Evolutionary conservation across 106 monocot species (phyloP), one percentile per base, ranked within the genome.

Genomic region (Amphibolis antarctica): DNA sequence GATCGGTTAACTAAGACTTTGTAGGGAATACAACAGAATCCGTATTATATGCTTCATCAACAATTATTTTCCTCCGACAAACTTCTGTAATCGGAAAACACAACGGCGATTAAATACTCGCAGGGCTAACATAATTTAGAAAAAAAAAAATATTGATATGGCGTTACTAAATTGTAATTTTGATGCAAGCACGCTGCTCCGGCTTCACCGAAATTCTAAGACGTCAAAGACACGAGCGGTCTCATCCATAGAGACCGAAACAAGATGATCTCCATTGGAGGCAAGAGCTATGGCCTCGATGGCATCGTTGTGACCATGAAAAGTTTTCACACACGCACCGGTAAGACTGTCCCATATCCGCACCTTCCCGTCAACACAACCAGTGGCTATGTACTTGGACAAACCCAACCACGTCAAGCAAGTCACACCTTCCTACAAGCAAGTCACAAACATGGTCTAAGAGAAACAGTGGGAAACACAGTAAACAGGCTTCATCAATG

Each of bases 321-420:
- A 86, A 12, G 58, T 70, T 63, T 63, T 84, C 14, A 80, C 54
- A 26, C 89, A 96, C 25, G 65, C 63, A 4, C 96, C 96, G 5
- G 90, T 82, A 13, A 84, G 82, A 43, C 80, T 75, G 57, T 96
- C 84, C 96, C 96, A 96, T 17, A 96, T 56, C 7, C 96, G 70
- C 13, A 96, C 86, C 57, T 82, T 87, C 12, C 90, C 90, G 27
- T 96, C 90, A 1, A 90, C 67, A 15, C 77, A 87, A 9, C 96
- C 96, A 24, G 80, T 82, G 19, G 89, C 96, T 17, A 96, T 53
- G 52, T 61, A 87, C 0, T 67, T 71, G 17, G 96, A 78, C 0
- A 48, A 12, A 10, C 86, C 86, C 10, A 96, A 53, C 96, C 96
- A 96, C 58, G 60, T 23, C 53, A 90, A 69, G 63, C 86, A 90